These are phyloP conservation scores for Saksenaea vasiformis DNA, from an alignment of 371 early-diverging fungal species.

Conservation along the genomic window DNA sequence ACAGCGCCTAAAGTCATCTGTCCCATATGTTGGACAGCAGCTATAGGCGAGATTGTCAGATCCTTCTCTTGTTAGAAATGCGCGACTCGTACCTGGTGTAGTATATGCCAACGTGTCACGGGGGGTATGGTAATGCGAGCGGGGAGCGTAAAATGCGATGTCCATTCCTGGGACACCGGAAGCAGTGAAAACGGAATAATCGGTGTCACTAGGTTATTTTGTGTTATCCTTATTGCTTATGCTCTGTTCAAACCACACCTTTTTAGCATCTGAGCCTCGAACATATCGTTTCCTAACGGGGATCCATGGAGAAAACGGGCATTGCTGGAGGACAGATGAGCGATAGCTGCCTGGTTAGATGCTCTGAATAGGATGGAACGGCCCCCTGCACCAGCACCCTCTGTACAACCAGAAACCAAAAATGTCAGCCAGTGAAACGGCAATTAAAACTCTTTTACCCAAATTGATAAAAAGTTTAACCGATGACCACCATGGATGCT, in stretches of 20 bases:
- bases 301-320: conserved; percentile 36
- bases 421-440: neutral
- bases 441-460: conserved; percentile 29
- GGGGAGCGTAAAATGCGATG: conserved; percentile 70
- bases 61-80: conserved; percentile 14
- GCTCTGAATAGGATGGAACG: conserved; percentile 71
- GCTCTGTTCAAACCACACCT: conserved; percentile 34
- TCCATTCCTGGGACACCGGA: conserved; percentile 73
- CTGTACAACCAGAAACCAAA: conserved; percentile 26
- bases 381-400: conserved; percentile 83
- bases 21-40: conserved; percentile 67
- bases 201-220: conserved; percentile 57
- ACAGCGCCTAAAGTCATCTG: conserved; percentile 45
- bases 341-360: conserved; percentile 55
- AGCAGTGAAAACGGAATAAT: conserved; percentile 63
- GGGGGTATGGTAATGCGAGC: conserved; percentile 74
- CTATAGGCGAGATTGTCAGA: neutral
- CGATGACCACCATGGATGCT: conserved; percentile 76
- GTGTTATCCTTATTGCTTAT: neutral
- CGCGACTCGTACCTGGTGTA: conserved; percentile 28
- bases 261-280: conserved; percentile 62
- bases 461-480: conserved; percentile 83
- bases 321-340: conserved; percentile 29
- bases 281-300: conserved; percentile 71
- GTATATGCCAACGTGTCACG: conserved; percentile 58